Base-by-base conservation (phyloP, 2,329 filamentous ascomycete genomes). In the Sarocladium kiliense region DNA sequence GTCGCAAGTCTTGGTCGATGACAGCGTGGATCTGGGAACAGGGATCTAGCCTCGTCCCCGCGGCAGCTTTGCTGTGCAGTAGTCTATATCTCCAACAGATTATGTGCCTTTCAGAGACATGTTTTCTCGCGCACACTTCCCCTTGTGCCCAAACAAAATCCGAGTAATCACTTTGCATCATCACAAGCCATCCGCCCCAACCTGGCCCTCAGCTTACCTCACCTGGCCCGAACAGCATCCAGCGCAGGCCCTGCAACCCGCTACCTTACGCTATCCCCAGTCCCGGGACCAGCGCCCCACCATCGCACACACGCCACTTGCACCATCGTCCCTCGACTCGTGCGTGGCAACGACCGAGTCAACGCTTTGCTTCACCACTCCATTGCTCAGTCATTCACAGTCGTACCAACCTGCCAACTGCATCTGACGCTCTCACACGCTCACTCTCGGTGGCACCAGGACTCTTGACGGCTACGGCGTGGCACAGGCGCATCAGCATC, bases 231-330 rank as follows among this genome's bases (percentile, higher is more conserved):
- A 10, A 9, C 36, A 39, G 36, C 36, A 6, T 5, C 11, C 41
- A 25, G 18, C 41, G 21, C 41, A 44, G 21, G 44, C 25, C n/a
- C 44, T 47, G 25, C 21, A 47, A 12, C 19, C 18, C 21, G 23
- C 37, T 41, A 41, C 37, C 37, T 7, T 19, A 41, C 10, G n/a
- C 21, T 6, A 23, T 25, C 44, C 44, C 44, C 44, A 47, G 44
- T 47, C 25, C 25, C n/a, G 14, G 25, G 21, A 16, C 41, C 27
- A 47, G 25, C 44, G 25, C 23, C 44, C 44, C 44, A 47, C 44
- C 44, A 47, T 27, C n/a, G 23, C 44, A n/a, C 39, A 44, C 39
- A 44, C 39, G 44, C 44, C 44, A 47, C 44, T 27, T 26, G 44
- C 44, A 47, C 41, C 41, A 21, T 44, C 41, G 18, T 21, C 14